These are phyloP conservation scores for Entelexis paramagnoliae DNA, from an alignment of 1,139 yeast species.

Conservation along the genomic window DNA sequence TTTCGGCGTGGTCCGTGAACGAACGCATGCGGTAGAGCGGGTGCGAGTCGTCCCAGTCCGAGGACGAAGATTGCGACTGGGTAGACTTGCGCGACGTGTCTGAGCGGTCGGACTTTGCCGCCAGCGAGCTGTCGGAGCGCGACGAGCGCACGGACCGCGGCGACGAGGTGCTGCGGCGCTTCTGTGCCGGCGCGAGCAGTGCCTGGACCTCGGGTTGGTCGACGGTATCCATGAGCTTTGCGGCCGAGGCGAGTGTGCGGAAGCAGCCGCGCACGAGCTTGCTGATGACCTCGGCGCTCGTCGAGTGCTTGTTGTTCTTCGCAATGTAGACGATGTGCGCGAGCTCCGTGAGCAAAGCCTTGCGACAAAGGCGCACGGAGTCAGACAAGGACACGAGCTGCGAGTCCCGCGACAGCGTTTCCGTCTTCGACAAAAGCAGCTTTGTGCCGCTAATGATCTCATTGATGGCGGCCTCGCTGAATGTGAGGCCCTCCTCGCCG, in stretches of 20 bases:
- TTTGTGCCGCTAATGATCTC: conserved; percentile 78
- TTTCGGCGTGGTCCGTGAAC: conserved; percentile 15
- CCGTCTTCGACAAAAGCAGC: conserved; percentile 59
- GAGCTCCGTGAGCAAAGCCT: conserved; percentile 79
- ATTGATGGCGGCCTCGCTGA: conserved; percentile 39
- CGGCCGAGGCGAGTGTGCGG: conserved; percentile 64
- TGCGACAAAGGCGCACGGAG: conserved; percentile 60
- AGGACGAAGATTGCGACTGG: background rate
- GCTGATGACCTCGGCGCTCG: conserved; percentile 55
- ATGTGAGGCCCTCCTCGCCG: conserved; percentile 23
- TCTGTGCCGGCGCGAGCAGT: background rate
- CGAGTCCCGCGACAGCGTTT: conserved; percentile 76
- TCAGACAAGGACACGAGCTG: conserved; percentile 64
- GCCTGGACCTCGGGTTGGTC: conserved; percentile 36
- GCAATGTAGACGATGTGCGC: conserved; percentile 81
- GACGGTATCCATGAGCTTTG: conserved; percentile 49
- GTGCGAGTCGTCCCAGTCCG: conserved; percentile 2
- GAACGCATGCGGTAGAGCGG: conserved; percentile 16
- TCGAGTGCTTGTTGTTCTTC: conserved; percentile 66
- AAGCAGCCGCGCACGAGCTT: conserved; percentile 61
- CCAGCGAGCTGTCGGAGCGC: background rate
- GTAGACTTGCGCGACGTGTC: background rate
- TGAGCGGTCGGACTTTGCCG: background rate
- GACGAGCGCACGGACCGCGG: background rate
- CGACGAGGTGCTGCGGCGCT: background rate